phyloP scores from a whole-genome alignment of 2,329 filamentous ascomycete species.

The Fusarium mexicanum region DNA sequence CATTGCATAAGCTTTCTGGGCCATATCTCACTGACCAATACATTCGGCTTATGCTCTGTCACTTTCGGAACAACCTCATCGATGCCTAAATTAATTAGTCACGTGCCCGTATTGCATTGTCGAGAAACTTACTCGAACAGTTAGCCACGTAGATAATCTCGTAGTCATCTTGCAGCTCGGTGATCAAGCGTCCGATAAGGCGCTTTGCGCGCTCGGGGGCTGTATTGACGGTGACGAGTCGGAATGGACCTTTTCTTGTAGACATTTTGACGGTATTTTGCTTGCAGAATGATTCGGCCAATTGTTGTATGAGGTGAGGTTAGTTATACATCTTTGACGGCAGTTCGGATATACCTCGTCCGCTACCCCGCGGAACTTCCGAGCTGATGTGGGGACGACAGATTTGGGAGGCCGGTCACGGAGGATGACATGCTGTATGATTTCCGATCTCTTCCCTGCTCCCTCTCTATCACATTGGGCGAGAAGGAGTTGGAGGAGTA shows the following conservation, averaged over 20 bases:
- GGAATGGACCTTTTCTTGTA: neutral
- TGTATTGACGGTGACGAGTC: conserved; percentile 5
- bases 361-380: neutral
- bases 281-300: rapidly evolving
- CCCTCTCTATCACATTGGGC: neutral
- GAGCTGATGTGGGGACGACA: neutral
- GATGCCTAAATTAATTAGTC: neutral
- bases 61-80: conserved; percentile 16
- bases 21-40: neutral
- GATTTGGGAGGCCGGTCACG: neutral
- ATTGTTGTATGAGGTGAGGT: neutral
- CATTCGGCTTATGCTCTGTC: conserved; percentile 2
- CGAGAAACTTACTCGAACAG: neutral
- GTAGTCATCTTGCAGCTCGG: neutral
- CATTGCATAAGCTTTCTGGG: rapidly evolving
- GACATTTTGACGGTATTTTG: neutral
- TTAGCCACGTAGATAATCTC: conserved; percentile 14
- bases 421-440: neutral
- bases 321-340: neutral
- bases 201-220: conserved; percentile 11
- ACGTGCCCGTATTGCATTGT: rapidly evolving
- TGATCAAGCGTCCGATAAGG: conserved; percentile 7
- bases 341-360: neutral
- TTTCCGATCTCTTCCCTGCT: neutral
- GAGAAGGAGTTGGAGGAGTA: neutral